These are phyloP conservation scores for Aspergillus phoenicis DNA, from an alignment of 2,329 filamentous ascomycete genomes.

Conservation along the genomic window DNA sequence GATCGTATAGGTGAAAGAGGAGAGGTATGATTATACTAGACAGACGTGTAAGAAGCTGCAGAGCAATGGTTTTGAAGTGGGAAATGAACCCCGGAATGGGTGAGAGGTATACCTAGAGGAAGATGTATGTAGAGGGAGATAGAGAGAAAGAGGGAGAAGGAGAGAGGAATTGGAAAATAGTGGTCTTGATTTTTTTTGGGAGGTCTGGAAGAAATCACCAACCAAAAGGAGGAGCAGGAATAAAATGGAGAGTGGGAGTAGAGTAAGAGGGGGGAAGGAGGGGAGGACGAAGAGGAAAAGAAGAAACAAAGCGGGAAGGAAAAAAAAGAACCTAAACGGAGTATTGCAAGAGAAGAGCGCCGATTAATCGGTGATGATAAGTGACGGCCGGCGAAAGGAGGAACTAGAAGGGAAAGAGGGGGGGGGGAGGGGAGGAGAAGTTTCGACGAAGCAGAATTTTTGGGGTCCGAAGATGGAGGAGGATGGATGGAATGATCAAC, in stretches of 20 bases:
- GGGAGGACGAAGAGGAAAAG: slow-evolving; percentile 10
- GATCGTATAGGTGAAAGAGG: slow-evolving; percentile 27
- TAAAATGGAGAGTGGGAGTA: slow-evolving; percentile 7
- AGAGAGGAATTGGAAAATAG: slow-evolving; percentile 15
- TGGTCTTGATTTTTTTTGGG: neutral
- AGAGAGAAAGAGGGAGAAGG: slow-evolving; percentile 5
- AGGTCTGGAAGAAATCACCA: slow-evolving; percentile 4
- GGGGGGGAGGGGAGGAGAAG: slow-evolving; percentile 1
- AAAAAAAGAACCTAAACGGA: slow-evolving; percentile 13
- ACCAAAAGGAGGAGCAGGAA: slow-evolving; percentile 4
- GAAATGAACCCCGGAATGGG: slow-evolving; percentile 18
- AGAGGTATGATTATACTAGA: slow-evolving; percentile 8
- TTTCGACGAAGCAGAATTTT: slow-evolving; percentile 9
- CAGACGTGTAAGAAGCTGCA: slow-evolving; percentile 9
- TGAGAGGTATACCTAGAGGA: slow-evolving; percentile 4
- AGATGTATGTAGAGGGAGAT: slow-evolving; percentile 7
- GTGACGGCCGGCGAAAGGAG: slow-evolving; percentile 5
- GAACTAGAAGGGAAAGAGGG: neutral
- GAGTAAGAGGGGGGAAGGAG: slow-evolving; percentile 7
- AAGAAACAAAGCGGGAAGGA: slow-evolving; percentile 10
- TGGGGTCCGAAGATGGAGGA: neutral
- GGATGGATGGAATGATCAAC: slow-evolving; percentile 6
- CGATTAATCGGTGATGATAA: slow-evolving; percentile 8
- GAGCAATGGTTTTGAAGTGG: slow-evolving; percentile 15
- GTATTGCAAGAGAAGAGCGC: neutral